Percentiles rank a stretch among this genome's conserved stretches.
Evolutionary conservation across 441 rosid species (phyloP).

Genomic region (Cnidoscolus chayamansa): DNA sequence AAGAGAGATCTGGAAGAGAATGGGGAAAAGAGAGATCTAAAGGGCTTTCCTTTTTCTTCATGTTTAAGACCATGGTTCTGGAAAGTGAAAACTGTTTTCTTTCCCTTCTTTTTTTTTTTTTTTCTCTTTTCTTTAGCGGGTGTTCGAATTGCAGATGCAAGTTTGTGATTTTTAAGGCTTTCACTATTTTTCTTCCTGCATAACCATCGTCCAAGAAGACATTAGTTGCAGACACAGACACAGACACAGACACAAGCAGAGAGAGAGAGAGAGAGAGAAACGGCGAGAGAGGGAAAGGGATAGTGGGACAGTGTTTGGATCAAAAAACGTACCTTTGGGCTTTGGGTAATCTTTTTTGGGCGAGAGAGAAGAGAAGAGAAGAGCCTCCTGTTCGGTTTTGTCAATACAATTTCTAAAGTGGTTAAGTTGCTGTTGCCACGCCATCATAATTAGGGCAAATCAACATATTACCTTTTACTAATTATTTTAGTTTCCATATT

Average conservation of each 20-base stretch:
- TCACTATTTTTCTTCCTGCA: background rate
- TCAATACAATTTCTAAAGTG: background rate
- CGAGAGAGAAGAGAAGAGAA: background rate
- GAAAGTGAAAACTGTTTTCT: background rate
- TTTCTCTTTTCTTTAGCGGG: background rate
- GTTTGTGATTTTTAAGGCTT: background rate
- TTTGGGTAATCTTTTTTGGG: background rate
- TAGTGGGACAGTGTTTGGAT: slow-evolving; percentile 14
- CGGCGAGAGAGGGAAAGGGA: background rate
- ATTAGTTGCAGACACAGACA: too few species aligned
- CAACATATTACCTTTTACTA: background rate
- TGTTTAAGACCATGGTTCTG: background rate
- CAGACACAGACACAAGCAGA: background rate
- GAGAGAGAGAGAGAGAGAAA: background rate
- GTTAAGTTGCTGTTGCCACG: background rate
- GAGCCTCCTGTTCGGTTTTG: background rate
- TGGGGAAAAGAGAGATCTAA: slow-evolving; percentile 14
- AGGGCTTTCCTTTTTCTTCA: background rate
- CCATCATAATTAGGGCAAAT: slow-evolving; percentile 2
- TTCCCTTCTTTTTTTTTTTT: background rate
- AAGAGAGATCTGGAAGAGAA: slow-evolving; percentile 21
- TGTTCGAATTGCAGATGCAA: background rate
- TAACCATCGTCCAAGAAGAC: too few species aligned
- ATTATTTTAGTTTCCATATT: too few species aligned
- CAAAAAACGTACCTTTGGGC: slow-evolving; percentile 16